Evolutionary conservation across 2,329 filamentous ascomycete genomes (phyloP).

Genomic region (Neobulgaria alba): DNA sequence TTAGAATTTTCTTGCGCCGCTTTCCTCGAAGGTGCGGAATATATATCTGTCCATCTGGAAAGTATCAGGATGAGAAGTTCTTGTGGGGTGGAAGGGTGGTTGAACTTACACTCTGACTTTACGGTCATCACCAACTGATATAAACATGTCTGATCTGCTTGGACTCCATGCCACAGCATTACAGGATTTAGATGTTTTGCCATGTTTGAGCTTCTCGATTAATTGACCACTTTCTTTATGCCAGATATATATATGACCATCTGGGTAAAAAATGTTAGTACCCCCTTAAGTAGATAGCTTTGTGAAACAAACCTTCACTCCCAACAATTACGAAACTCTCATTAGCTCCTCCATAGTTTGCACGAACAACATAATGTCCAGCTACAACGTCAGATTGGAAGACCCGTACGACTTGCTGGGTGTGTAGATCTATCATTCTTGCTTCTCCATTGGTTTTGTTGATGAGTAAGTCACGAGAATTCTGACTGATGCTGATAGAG

Average conservation of each 20-base stretch:
- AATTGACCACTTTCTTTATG: conserved; percentile 72
- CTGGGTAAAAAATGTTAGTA: conserved; percentile 27
- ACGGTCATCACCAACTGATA: conserved; percentile 81
- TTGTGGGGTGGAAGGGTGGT: too few relatives aligned
- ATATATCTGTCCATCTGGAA: too few relatives aligned
- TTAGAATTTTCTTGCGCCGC: too few relatives aligned
- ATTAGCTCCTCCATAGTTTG: conserved; percentile 77
- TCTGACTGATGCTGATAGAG: conserved; percentile 71
- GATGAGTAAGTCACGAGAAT: conserved; percentile 74
- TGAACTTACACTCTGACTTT: conserved; percentile 72
- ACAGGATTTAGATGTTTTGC: conserved; percentile 66
- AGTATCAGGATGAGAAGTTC: too few relatives aligned
- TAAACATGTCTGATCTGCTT: conserved; percentile 71
- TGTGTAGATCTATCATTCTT: conserved; percentile 68
- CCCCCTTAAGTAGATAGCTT: too few relatives aligned
- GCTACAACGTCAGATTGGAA: conserved; percentile 66
- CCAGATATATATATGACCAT: conserved; percentile 75
- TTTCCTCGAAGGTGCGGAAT: too few relatives aligned
- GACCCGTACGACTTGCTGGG: conserved; percentile 60
- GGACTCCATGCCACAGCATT: conserved; percentile 91
- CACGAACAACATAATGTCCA: conserved; percentile 70
- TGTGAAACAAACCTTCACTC: conserved; percentile 65
- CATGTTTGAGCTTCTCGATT: conserved; percentile 62
- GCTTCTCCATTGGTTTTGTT: conserved; percentile 73
- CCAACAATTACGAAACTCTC: conserved; percentile 90